Base-by-base conservation (phyloP, 768 basidiomycete species). In the Macrolepiota albuminosa region DNA sequence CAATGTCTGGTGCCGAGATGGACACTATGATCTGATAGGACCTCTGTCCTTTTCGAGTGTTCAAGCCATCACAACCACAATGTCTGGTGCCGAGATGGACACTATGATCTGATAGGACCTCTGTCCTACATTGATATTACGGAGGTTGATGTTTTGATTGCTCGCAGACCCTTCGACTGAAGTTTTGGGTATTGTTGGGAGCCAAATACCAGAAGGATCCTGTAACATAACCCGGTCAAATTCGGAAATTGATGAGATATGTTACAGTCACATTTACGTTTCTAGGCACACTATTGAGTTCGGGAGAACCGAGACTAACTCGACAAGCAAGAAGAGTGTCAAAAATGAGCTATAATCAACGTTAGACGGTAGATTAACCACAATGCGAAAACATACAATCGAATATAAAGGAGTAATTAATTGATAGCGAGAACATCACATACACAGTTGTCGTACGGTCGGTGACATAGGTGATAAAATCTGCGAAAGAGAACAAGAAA, bases 361-460 rank as follows among this genome's bases (percentile, higher is more conserved):
- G 34, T 53, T 33, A 47, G 29, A 21, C 42, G n/a, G n/a, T n/a
- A 47, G 2, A 26, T 10, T 11, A 24, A 54, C 10, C n/a, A 11
- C n/a, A 34, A n/a, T 7, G 1, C 24, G 43, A 45, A 31, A 13
- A 39, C n/a, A 33, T 52, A 78, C 78, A 45, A 73, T 75, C 0
- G 76, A 74, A 59, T 80, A 79, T 48, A 81, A 70, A 18, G 77
- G 74, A 26, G 78, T 75, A 26, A 78, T 65, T 75, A 26, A 78
- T 65, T 0, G 77, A 73, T 10, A 77, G 67, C 4, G 72, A 69
- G 49, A 81, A 79, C 67, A 79, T 71, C 26, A 69, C 65, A 42
- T 72, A 78, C 1, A 75, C 48, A 39, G 70, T 73, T 3, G 74
- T 72, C 10, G 59, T 62, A 1, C 70, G 70, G 14, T 67, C 60